These are phyloP conservation scores for Nitzschia putrida DNA, from an alignment of 108 stramenopile species.

Conservation along the genomic window DNA sequence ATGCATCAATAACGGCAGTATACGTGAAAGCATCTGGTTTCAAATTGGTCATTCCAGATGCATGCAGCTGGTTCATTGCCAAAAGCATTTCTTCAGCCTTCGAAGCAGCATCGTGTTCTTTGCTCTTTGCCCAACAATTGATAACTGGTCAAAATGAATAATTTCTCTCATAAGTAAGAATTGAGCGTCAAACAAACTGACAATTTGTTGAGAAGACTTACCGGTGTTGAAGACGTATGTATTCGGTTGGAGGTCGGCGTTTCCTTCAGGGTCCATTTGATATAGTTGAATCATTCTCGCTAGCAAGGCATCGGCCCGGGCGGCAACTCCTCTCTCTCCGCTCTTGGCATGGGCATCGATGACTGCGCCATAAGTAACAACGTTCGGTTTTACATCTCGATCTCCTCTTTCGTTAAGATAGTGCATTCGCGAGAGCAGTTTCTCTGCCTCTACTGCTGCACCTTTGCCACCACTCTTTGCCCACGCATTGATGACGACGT, in stretches of 20 bases:
- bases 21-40: constrained; percentile 89
- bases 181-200: background rate
- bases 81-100: constrained; percentile 88
- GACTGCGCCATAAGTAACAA: constrained; percentile 85
- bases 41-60: constrained; percentile 68
- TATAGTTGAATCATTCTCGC: constrained; percentile 80
- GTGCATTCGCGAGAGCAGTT: constrained; percentile 79
- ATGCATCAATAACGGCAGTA: constrained; percentile 71
- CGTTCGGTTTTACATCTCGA: constrained; percentile 78
- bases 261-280: constrained; percentile 68
- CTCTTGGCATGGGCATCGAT: constrained; percentile 86
- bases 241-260: constrained; percentile 76
- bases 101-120: constrained; percentile 68
- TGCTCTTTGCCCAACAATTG: constrained; percentile 65
- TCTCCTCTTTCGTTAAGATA: constrained; percentile 64
- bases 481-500: constrained; percentile 81
- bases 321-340: constrained; percentile 74
- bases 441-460: constrained; percentile 73
- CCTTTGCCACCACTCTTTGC: constrained; percentile 84
- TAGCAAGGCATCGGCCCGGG: constrained; percentile 72
- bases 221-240: constrained; percentile 81
- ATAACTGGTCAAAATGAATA: constrained; percentile 30
- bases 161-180: background rate
- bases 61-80: constrained; percentile 77
- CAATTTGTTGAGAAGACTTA: constrained; percentile 10